These are phyloP conservation scores for Melastoma malabathricum DNA, from an alignment of 345 rosid species.

Conservation along the genomic window DNA sequence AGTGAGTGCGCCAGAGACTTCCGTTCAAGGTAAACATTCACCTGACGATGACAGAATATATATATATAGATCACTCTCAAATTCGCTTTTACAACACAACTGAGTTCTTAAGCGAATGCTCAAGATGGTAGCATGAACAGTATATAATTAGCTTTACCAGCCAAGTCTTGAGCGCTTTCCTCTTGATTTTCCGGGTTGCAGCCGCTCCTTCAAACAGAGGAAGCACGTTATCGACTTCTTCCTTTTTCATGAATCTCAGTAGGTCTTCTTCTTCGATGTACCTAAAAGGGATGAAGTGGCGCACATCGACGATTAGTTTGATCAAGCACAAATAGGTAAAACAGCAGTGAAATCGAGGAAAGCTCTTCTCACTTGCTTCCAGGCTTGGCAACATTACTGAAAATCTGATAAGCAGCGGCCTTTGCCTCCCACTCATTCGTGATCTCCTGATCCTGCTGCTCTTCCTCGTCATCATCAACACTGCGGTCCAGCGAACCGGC, in stretches of 20 bases:
- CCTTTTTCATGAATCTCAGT: conserved; percentile 45
- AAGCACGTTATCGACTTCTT: conserved; percentile 38
- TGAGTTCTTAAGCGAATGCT: no score
- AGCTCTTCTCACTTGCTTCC: conserved; percentile 30
- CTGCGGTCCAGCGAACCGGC: conserved; percentile 22
- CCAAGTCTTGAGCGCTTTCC: conserved; percentile 48
- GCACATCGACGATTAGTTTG: no score
- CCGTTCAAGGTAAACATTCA: conserved; percentile 46
- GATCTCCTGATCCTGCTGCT: conserved; percentile 36
- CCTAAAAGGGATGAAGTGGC: no score
- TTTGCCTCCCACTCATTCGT: conserved; percentile 60
- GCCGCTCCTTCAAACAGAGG: conserved; percentile 40
- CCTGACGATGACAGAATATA: no score
- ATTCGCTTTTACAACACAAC: no score
- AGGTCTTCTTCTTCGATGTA: conserved; percentile 59
- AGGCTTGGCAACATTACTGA: conserved; percentile 47
- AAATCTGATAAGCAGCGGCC: conserved; percentile 49
- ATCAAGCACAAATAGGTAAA: conserved; percentile 7
- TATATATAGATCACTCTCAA: no score
- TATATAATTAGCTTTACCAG: conserved; percentile 19
- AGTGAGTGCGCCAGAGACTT: conserved; percentile 46
- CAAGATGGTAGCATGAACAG: no score
- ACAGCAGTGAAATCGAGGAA: background rate
- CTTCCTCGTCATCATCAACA: conserved; percentile 28
- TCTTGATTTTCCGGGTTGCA: conserved; percentile 47